Percentiles rank a stretch among this genome's conserved stretches.
phyloP scores from a whole-genome alignment of 306 rosid genomes.

The Purshia tridentata region DNA sequence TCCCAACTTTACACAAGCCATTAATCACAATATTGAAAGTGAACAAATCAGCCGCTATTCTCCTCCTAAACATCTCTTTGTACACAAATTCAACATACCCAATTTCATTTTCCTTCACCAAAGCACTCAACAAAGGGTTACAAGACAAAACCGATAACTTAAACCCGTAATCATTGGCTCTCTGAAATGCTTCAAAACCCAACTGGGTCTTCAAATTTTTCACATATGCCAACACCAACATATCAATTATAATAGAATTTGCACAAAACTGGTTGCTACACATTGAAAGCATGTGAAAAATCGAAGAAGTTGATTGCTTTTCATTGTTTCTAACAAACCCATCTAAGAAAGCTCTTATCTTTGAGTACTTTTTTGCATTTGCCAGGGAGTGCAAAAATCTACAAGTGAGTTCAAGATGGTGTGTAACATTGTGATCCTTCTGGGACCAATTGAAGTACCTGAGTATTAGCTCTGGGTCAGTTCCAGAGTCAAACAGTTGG shows the following conservation, averaged over 20 bases:
- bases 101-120: constrained; percentile 58
- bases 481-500: constrained; percentile 46
- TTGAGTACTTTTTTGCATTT: constrained; percentile 54
- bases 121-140: constrained; percentile 64
- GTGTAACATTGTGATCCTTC: constrained; percentile 43
- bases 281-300: constrained; percentile 56
- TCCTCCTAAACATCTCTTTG: constrained; percentile 72
- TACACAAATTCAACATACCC: constrained; percentile 59
- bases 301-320: constrained; percentile 46
- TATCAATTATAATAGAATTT: constrained; percentile 58
- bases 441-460: constrained; percentile 82
- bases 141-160: constrained; percentile 60
- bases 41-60: constrained; percentile 49
- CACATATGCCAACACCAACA: constrained; percentile 68
- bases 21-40: constrained; percentile 48
- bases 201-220: constrained; percentile 38
- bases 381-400: constrained; percentile 50
- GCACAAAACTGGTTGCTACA: constrained; percentile 31
- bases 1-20: constrained; percentile 88
- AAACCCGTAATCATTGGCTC: constrained; percentile 73
- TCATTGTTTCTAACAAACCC: constrained; percentile 49
- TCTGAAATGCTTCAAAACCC: constrained; percentile 68
- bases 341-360: constrained; percentile 62
- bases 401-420: constrained; percentile 50
- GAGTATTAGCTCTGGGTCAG: constrained; percentile 55